These are phyloP conservation scores for Tillandsia fasciculata DNA, from an alignment of 176 grass and related monocot species.

Conservation along the genomic window DNA sequence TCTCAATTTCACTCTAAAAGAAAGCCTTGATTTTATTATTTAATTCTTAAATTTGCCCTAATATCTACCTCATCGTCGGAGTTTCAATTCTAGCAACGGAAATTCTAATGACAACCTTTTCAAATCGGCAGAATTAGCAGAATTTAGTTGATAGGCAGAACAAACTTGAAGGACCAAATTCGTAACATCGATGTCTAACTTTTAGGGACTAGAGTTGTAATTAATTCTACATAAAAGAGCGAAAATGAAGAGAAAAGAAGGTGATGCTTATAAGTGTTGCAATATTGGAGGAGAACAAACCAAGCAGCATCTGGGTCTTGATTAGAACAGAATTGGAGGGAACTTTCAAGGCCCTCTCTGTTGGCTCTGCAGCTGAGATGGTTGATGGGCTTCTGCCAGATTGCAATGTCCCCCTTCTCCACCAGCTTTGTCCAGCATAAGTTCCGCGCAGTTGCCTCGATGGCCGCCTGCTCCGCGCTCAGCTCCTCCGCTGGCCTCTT, in stretches of 20 bases:
- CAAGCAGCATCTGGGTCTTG: constrained; percentile 34
- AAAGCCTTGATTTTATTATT: too few relatives aligned
- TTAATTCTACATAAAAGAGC: too few relatives aligned
- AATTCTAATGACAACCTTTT: too few relatives aligned
- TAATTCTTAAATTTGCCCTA: too few relatives aligned
- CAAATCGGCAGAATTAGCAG: neutral
- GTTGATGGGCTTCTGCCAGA: constrained; percentile 29
- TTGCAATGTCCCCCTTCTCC: constrained; percentile 17
- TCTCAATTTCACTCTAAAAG: too few relatives aligned
- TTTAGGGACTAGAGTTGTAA: too few relatives aligned
- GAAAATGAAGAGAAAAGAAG: too few relatives aligned
- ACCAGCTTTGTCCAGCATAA: constrained; percentile 30
- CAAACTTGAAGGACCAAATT: neutral
- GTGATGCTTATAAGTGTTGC: too few relatives aligned
- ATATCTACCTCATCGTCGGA: too few relatives aligned
- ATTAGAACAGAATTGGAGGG: constrained; percentile 9
- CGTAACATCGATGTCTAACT: neutral
- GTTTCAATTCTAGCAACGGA: too few relatives aligned
- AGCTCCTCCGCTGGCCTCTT: constrained; percentile 17
- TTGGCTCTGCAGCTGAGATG: constrained; percentile 19
- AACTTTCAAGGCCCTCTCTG: neutral
- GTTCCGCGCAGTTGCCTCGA: constrained; percentile 18
- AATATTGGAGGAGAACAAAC: neutral
- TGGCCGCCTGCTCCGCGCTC: constrained; percentile 12
- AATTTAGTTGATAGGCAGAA: neutral